phyloP scores from a whole-genome alignment of 1,139 yeast genomes.

The Neolecta irregularis region DNA sequence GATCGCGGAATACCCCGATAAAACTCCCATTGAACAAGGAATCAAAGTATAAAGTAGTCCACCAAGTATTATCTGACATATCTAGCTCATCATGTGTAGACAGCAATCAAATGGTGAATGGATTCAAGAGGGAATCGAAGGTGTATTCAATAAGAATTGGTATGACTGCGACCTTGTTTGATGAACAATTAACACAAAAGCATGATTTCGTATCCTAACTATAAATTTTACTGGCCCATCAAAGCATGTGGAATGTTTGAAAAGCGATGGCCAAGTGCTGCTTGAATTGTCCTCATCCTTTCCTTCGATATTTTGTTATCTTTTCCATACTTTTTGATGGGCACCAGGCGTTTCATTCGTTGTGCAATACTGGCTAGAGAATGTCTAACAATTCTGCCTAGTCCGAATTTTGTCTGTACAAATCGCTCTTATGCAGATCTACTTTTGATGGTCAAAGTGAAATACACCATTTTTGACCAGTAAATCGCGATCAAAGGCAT shows the following conservation, averaged over 20 bases:
- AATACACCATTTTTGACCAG: too few species aligned
- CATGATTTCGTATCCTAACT: conserved; percentile 88
- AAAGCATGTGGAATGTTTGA: conserved; percentile 76
- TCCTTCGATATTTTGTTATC: too few species aligned
- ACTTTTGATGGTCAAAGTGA: too few species aligned
- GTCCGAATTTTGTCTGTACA: too few species aligned
- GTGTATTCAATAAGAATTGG: conserved; percentile 84
- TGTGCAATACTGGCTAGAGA: too few species aligned
- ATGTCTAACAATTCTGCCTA: too few species aligned
- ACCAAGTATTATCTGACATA: background rate
- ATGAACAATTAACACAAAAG: conserved; percentile 2
- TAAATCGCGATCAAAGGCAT: too few species aligned
- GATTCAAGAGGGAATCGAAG: conserved; percentile 75
- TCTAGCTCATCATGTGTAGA: conserved; percentile 40
- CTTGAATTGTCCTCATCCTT: too few species aligned
- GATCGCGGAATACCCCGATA: conserved; percentile 66
- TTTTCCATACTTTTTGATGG: too few species aligned
- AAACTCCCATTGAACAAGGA: conserved; percentile 46
- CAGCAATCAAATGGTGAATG: conserved; percentile 74
- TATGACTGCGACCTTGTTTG: conserved; percentile 6
- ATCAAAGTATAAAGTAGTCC: conserved; percentile 22
- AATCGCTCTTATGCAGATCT: too few species aligned
- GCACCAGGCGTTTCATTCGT: too few species aligned
- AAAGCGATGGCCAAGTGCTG: too few species aligned
- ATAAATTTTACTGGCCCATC: conserved; percentile 75